A percentile compares a stretch with the other conserved stretches of the same genome.
Conservation (phyloP, 2,329 filamentous ascomycete genomes). For the Teratosphaeria zuluensis region DNA sequence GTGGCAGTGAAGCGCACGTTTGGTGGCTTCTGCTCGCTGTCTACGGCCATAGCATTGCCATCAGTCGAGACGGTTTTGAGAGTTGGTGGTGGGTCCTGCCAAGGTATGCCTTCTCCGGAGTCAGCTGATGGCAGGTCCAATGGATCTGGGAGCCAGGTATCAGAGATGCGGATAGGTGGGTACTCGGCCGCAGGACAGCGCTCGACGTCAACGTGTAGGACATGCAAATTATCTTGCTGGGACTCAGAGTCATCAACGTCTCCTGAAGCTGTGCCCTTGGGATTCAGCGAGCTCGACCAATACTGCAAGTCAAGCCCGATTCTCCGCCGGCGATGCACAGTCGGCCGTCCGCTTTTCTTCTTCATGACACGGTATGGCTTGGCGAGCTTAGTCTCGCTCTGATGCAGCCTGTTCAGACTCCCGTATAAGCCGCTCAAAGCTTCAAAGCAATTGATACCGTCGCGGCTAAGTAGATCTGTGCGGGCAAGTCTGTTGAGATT, state of each 20-base stretch:
- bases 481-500: slow-evolving; percentile 62
- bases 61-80: slow-evolving; percentile 36
- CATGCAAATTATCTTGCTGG: slow-evolving; percentile 25
- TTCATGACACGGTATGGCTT: slow-evolving; percentile 51
- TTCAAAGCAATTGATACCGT: slow-evolving; percentile 65
- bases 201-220: slow-evolving; percentile 57
- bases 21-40: slow-evolving; percentile 47
- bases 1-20: slow-evolving; percentile 66
- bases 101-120: slow-evolving; percentile 39
- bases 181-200: slow-evolving; percentile 36
- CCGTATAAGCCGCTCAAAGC: slow-evolving; percentile 64
- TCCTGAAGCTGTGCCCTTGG: background rate
- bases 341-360: slow-evolving; percentile 58
- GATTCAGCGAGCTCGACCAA: slow-evolving; percentile 40
- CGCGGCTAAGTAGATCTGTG: slow-evolving; percentile 62
- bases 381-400: slow-evolving; percentile 54
- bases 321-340: slow-evolving; percentile 57
- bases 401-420: slow-evolving; percentile 59
- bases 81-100: slow-evolving; percentile 62
- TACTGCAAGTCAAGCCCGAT: slow-evolving; percentile 68
- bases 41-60: slow-evolving; percentile 45
- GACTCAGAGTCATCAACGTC: background rate
- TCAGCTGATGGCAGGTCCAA: slow-evolving; percentile 57
- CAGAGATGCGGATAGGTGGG: slow-evolving; percentile 50
- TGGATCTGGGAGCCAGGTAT: slow-evolving; percentile 61